phyloP scores from a whole-genome alignment of 345 rosid species.

The Sonneratia caseolaris region DNA sequence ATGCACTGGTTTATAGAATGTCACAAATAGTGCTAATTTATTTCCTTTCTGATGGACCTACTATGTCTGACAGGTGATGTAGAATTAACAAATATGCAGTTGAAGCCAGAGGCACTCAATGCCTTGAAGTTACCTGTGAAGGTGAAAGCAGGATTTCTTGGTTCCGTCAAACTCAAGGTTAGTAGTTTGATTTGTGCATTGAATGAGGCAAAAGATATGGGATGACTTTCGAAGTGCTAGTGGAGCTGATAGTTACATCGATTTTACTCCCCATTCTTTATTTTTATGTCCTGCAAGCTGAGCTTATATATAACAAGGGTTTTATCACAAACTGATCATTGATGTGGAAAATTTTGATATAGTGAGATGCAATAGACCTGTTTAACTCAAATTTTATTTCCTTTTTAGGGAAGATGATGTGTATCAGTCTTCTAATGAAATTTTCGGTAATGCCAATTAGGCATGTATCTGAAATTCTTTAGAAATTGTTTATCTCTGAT shows the following conservation, averaged over 20 bases:
- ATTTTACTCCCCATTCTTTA: constrained; percentile 2
- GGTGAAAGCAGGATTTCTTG: constrained; percentile 99
- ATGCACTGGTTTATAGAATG: too few relatives aligned
- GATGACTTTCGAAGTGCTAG: background rate
- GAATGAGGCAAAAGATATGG: background rate
- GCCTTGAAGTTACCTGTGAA: constrained; percentile 91
- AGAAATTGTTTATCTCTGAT: background rate
- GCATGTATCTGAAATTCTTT: background rate
- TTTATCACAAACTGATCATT: background rate
- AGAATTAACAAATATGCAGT: constrained; percentile 89
- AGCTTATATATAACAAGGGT: background rate
- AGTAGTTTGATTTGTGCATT: constrained; percentile 13
- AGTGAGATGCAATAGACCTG: background rate
- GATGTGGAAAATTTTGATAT: background rate
- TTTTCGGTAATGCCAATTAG: background rate
- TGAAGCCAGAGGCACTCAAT: constrained; percentile 97
- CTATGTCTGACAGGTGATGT: constrained; percentile 53
- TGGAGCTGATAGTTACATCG: background rate
- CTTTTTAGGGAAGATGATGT: background rate
- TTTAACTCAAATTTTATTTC: background rate
- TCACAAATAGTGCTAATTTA: background rate
- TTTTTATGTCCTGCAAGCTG: background rate
- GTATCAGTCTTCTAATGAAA: background rate
- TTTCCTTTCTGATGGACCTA: background rate
- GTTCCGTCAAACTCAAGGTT: constrained; percentile 96